These are phyloP conservation scores for Alternaria incomplexa DNA, from an alignment of 2,329 filamentous ascomycete species.

Conservation along the genomic window DNA sequence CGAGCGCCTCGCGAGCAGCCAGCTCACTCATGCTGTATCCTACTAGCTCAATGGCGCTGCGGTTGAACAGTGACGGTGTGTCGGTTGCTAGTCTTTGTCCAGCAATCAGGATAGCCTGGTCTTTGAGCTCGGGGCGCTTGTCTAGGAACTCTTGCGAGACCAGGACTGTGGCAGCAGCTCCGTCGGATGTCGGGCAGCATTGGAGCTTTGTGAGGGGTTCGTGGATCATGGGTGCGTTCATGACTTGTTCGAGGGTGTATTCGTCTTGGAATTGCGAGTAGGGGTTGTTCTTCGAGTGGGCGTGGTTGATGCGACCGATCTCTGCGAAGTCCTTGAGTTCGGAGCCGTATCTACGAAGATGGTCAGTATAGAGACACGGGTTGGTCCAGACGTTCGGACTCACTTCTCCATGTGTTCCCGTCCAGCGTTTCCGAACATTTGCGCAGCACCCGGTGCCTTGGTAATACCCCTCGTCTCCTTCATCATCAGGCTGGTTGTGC, in stretches of 20 bases:
- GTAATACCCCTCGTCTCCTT: slow-evolving; percentile 78
- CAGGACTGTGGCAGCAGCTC: slow-evolving; percentile 84
- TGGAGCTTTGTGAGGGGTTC: slow-evolving; percentile 95
- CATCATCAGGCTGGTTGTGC: slow-evolving; percentile 79
- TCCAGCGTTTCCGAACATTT: slow-evolving; percentile 95
- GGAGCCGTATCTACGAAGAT: slow-evolving; percentile 73
- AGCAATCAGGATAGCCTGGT: slow-evolving; percentile 85
- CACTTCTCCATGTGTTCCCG: slow-evolving; percentile 93
- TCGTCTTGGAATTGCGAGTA: slow-evolving; percentile 98
- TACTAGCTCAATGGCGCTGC: slow-evolving; percentile 83
- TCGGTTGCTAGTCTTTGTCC: slow-evolving; percentile 91
- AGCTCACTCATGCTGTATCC: slow-evolving; percentile 83
- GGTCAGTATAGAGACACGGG: slow-evolving; percentile 16
- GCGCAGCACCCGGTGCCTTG: slow-evolving; percentile 83
- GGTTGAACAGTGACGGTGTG: slow-evolving; percentile 76
- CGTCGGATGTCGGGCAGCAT: slow-evolving; percentile 96
- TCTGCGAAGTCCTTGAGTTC: slow-evolving; percentile 87
- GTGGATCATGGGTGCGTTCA: slow-evolving; percentile 77
- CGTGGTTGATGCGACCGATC: slow-evolving; percentile 91
- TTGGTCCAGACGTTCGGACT: slow-evolving; percentile 28
- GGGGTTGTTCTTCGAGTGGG: slow-evolving; percentile 88
- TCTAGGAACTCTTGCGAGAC: slow-evolving; percentile 90
- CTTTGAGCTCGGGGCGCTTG: slow-evolving; percentile 78
- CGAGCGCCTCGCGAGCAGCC: slow-evolving; percentile 72
- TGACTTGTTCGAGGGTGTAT: slow-evolving; percentile 84